Evolutionary conservation across 345 rosid species (phyloP).

Genomic region (Excoecaria cochinchinensis): DNA sequence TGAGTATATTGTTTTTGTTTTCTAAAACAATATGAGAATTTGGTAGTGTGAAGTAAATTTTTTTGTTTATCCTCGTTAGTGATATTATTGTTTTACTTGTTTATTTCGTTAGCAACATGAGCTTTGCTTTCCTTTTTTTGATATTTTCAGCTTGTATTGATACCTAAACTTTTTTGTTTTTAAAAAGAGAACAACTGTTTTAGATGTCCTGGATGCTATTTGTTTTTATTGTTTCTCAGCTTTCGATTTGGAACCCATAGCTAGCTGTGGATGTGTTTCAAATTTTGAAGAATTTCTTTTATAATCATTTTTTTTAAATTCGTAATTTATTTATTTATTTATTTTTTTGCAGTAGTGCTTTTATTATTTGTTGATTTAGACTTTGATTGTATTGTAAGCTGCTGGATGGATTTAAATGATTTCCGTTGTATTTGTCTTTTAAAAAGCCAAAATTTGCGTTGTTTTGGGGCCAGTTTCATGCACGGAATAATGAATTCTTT

Average conservation of each 20-base stretch:
- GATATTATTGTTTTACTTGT: background rate
- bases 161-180: too few relatives aligned
- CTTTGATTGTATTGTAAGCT: background rate
- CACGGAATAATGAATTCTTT: background rate
- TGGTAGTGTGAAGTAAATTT: background rate
- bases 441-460: background rate
- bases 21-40: background rate
- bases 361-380: too few relatives aligned
- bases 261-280: background rate
- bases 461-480: background rate
- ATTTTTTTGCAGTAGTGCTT: too few relatives aligned
- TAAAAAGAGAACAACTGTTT: too few relatives aligned
- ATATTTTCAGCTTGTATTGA: background rate
- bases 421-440: background rate
- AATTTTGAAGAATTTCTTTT: too few relatives aligned
- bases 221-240: background rate
- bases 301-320: too few relatives aligned
- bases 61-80: background rate
- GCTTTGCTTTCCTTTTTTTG: background rate
- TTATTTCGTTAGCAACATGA: background rate
- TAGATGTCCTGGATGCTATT: background rate
- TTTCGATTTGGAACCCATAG: background rate
- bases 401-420: background rate
- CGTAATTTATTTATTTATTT: too few relatives aligned
- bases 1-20: conserved; percentile 35